Conservation (phyloP, 345 rosid species). For the Eucalyptus regnans region DNA sequence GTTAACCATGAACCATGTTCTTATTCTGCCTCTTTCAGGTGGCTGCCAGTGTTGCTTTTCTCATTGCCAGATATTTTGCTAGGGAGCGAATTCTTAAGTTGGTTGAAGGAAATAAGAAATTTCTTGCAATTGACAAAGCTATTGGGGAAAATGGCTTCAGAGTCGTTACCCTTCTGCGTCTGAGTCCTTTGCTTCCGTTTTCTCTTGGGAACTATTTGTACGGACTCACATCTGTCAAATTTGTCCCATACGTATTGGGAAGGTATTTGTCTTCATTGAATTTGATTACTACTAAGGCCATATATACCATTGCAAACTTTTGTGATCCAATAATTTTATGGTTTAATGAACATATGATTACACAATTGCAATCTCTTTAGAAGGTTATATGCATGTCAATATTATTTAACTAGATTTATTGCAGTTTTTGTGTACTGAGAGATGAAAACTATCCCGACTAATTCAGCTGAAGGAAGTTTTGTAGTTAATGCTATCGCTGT, state of each 20-base stretch:
- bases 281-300: not conserved
- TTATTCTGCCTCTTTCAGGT: conserved; percentile 33
- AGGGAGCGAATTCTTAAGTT: conserved; percentile 88
- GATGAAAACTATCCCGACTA: not conserved
- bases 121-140: conserved; percentile 95
- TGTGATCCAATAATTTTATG: not conserved
- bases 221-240: conserved; percentile 92
- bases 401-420: not conserved
- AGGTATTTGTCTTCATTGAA: conserved; percentile 31
- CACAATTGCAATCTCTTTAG: not conserved
- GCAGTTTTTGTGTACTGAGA: not conserved
- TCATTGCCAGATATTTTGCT: conserved; percentile 96
- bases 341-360: not conserved
- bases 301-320: not conserved
- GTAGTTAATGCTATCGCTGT: not conserved
- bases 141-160: conserved; percentile 92
- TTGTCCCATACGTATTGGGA: conserved; percentile 80
- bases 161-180: conserved; percentile 85
- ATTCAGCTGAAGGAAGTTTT: not conserved
- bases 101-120: conserved; percentile 91
- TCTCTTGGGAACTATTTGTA: conserved; percentile 91
- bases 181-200: conserved; percentile 97
- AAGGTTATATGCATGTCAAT: not conserved
- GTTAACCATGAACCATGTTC: not conserved
- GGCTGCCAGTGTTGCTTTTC: conserved; percentile 88